Base-by-base conservation (phyloP, 2,329 filamentous ascomycete species). In the Trichoderma guizhouense region DNA sequence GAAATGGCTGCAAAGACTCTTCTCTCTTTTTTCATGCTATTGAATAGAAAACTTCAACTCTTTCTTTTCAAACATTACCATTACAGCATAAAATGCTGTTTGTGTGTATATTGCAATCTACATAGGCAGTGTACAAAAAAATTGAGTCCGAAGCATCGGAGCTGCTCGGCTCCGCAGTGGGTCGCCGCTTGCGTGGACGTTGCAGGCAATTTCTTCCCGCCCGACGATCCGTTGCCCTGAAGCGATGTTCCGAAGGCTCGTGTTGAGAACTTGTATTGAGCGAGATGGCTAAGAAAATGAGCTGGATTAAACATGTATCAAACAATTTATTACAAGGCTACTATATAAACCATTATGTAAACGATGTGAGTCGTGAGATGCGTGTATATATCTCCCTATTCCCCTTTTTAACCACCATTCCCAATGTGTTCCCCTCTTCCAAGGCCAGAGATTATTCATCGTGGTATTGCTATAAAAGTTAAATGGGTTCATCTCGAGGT, bases 401-500 rank as follows among this genome's bases (percentile, higher is more conserved):
- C n/a, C 24, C 15, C 15, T 18, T 63, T 26, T 11, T n/a, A 63
- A n/a, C 24, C 15, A 3, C 34, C 21, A n/a, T 43, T 43, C 24
- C 34, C 21, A 15, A 39, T 18, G 32, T 34, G 32, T 34, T 34
- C 32, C 32, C 32, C 32, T 14, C 32, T 12, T 5, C 11, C 3
- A 34, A 34, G 3, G 32, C 32, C 11, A 34, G 32, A 34, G 32
- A 34, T 34, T 34, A 34, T 34, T 34, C 32, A 5, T 34, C 32
- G 32, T 14, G 32, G 32, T 34, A 34, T 14, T 34, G 32, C 14
- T 34, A 34, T 34, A 12, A 34, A 34, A 34, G 32, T 34, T 34
- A 34, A 73, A 93, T 92, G 12, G 92, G 92, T 82, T 93, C 92
- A 75, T 93, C 92, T 60, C 92, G 84, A 15, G 92, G 92, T 83